Base-by-base conservation (phyloP, 495 filamentous ascomycete species). In the Jackrogersella minutella region DNA sequence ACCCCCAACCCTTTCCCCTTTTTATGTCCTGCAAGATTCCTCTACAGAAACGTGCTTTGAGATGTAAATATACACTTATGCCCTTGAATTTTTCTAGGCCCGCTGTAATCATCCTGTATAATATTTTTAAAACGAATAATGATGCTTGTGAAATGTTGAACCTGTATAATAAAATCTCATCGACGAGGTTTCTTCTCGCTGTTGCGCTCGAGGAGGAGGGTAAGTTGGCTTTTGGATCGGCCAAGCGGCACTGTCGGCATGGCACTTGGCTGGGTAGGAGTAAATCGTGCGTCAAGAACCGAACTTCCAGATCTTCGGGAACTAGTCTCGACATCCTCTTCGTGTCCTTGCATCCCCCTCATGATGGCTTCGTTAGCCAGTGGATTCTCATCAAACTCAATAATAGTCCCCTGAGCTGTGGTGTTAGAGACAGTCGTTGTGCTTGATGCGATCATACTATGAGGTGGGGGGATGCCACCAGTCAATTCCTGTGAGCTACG, bases 171-270 rank as follows among this genome's bases (percentile, higher is more conserved):
- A 28, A 26, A 41, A 44, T 34, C 28, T 62, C 41, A 70, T 55
- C 68, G 68, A n/a, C 68, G 68, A 28, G 59, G 28, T 47, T 71
- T 71, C 44, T 70, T 73, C 8, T 73, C 70, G 44, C 63, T 60
- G 10, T 81, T 75, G 7, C 75, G 75, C 30, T 82, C 78, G 52
- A 86, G 71, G 5, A 86, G 66, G 1, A 86, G 58, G 16, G 76
- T 77, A 30, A 86, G 75, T 62, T 86, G 79, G 53, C 82, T 85
- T 72, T 77, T 83, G 9, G 82, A 79, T 55, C 81, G 73, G 9
- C 74, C 78, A 24, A 84, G 78, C 13, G 76, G 76, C 13, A 78
- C 71, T 0, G 67, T 49, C n/a, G 75, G 70, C 14, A 74, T 55
- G 8, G 72, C 49, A 33, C 69, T 79, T 3, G 73, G 78, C 28